Evolutionary conservation across 345 rosid genomes (phyloP), one percentile per base, ranked within the genome.

Genomic region (Alliaria petiolata): DNA sequence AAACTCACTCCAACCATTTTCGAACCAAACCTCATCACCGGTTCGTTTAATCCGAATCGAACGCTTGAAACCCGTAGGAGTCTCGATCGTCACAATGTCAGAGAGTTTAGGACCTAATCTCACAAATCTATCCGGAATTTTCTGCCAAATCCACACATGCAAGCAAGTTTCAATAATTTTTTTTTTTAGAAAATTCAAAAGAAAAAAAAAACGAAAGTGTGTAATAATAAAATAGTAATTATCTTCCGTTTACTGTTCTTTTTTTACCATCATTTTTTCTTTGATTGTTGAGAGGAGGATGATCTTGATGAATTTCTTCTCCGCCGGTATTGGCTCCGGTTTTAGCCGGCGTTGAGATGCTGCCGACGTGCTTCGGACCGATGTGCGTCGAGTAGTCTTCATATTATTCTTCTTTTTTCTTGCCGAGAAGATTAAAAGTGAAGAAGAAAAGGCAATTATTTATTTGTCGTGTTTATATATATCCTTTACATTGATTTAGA

Each of bases 1-100:
- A 43, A 75, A 67, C 47, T 67, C 78, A 67, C 49, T 67, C 78
- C 78, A 75, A 50, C 78, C 78, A 3, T 75, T 52, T 0, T 67
- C 68, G 0, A 67, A 75, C 78, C 78, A 75, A 67, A 75, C 73
- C 39, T 60, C 49, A 36, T 52, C 6, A 60, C 63, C 68, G 0
- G 9, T 43, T 17, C 67, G 31, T 67, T 67, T 75, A 6, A 75
- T 26, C 7, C 47, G 2, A 40, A 75, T 43, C 8, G 26, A 51
- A 43, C 69, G 49, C 26, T 68, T 67, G 69, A 75, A 52, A 43
- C 78, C 69, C 3, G 3, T 33, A 67, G 74, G 78, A 33, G 63
- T 67, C 46, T 60, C 51, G 2, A 68, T 7, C 2, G 58, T 67
- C 25, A 75, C 69, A 13, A 4, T 68, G 34, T 75, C 69, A 12